A percentile compares a stretch with the other conserved stretches of the same genome.
phyloP scores from a whole-genome alignment of 2,329 filamentous ascomycete species.

The Clarireedia homoeocarpa region DNA sequence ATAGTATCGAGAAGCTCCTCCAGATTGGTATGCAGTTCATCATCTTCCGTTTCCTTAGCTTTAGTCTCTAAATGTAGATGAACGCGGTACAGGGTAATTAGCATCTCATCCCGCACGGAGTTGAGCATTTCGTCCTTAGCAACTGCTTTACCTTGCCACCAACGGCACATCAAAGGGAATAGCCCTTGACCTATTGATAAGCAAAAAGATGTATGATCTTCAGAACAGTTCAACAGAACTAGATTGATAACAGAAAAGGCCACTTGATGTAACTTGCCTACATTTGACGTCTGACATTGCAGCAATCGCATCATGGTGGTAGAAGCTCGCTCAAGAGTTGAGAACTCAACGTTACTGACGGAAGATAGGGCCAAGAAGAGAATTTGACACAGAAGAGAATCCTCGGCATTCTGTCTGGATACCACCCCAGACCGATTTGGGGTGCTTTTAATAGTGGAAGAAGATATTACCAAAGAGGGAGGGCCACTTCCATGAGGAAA shows the following conservation, averaged over 20 bases:
- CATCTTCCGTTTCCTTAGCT: conserved; percentile 33
- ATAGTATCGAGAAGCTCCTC: conserved; percentile 63
- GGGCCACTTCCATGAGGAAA: conserved; percentile 22
- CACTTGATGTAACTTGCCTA: conserved; percentile 58
- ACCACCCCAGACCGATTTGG: conserved; percentile 19
- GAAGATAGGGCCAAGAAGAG: conserved; percentile 55
- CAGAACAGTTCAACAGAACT: conserved; percentile 56
- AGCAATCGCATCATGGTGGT: conserved; percentile 53
- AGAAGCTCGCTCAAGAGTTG: conserved; percentile 48
- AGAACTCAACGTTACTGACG: conserved; percentile 58
- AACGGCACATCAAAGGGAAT: conserved; percentile 62
- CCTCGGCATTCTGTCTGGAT: conserved; percentile 36
- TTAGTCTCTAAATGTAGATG: conserved; percentile 56
- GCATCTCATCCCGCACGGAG: conserved; percentile 66
- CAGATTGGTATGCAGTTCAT: conserved; percentile 36
- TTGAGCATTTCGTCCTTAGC: conserved; percentile 48
- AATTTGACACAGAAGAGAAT: conserved; percentile 49
- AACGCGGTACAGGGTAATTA: conserved; percentile 62
- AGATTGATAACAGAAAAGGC: conserved; percentile 71
- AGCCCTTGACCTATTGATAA: conserved; percentile 49
- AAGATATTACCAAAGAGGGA: background rate
- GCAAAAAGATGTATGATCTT: conserved; percentile 59
- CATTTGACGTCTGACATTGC: conserved; percentile 46
- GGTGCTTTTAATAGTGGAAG: conserved; percentile 13
- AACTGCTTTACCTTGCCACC: conserved; percentile 68